A percentile compares a stretch with the other conserved stretches of the same genome.
Evolutionary conservation across 345 rosid genomes (phyloP).

Genomic region (Melastoma malabathricum): DNA sequence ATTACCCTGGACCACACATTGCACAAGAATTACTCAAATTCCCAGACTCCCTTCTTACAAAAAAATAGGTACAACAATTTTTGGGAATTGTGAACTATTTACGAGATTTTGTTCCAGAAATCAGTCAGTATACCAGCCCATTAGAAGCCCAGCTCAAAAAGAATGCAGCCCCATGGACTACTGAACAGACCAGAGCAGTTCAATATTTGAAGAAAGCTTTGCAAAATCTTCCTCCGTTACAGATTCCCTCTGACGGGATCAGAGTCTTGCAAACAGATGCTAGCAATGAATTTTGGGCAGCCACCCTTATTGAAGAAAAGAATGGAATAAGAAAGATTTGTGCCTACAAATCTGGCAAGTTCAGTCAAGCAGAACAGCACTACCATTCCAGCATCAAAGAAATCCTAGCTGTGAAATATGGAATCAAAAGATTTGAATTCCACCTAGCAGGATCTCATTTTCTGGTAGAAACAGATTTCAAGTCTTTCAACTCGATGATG

Average conservation of each 20-base stretch:
- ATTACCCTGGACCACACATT: not conserved
- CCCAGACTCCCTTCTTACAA: not conserved
- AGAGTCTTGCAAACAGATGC: too few species aligned
- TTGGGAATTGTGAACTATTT: too few species aligned
- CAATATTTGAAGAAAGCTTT: not conserved
- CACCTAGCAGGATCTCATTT: not conserved
- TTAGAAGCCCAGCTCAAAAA: not conserved
- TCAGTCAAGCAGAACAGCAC: too few species aligned
- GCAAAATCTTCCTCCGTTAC: not conserved
- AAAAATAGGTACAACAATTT: not conserved
- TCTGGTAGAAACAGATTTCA: not conserved
- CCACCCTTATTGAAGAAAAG: too few species aligned
- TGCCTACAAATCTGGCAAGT: too few species aligned
- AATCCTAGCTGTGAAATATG: not conserved
- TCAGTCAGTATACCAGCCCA: not conserved
- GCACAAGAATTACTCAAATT: not conserved
- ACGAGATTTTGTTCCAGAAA: not conserved
- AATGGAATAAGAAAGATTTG: too few species aligned
- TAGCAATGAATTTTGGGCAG: too few species aligned
- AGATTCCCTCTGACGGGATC: not conserved
- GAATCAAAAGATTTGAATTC: not conserved
- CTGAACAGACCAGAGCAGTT: not conserved
- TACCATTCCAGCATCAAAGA: too few species aligned
- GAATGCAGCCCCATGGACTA: not conserved
- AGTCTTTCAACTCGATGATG: not conserved